phyloP scores from a whole-genome alignment of 2,329 filamentous ascomycete genomes.

The Elsinoe perseae region DNA sequence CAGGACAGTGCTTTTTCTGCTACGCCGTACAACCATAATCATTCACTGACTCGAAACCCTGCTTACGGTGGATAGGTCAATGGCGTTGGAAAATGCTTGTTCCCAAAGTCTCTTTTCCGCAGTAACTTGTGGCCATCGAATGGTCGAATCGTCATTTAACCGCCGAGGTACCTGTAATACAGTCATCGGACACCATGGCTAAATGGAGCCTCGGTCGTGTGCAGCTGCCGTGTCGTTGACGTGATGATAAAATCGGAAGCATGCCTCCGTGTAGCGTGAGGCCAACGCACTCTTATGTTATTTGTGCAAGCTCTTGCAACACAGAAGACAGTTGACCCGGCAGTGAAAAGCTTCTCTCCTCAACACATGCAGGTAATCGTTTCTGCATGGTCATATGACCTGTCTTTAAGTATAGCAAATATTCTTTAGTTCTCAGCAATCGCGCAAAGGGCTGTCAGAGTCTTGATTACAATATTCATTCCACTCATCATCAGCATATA shows the following conservation, averaged over 20 bases:
- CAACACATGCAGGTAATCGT: background rate
- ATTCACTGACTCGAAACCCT: conserved; percentile 1
- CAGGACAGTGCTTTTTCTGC: background rate
- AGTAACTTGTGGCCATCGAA: background rate
- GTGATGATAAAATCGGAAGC: conserved; percentile 1
- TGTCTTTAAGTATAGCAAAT: too few species aligned
- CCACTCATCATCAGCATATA: conserved; percentile 3
- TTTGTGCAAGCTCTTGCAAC: background rate
- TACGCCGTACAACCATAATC: background rate
- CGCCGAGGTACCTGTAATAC: background rate
- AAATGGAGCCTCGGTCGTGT: background rate
- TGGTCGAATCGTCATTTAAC: background rate
- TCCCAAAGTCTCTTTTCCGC: background rate
- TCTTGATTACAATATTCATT: conserved; percentile 8
- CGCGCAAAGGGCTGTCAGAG: too few species aligned
- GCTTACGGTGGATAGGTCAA: conserved; percentile 1
- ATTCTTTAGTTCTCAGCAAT: too few species aligned
- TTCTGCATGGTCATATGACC: too few species aligned
- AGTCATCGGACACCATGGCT: background rate
- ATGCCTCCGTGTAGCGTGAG: background rate
- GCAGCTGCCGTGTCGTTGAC: background rate
- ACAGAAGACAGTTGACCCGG: background rate
- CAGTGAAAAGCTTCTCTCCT: background rate
- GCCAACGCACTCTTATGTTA: background rate
- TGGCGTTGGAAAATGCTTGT: conserved; percentile 3